phyloP scores from a whole-genome alignment of 768 basidiomycete genomes.

The Kwoniella pini region DNA sequence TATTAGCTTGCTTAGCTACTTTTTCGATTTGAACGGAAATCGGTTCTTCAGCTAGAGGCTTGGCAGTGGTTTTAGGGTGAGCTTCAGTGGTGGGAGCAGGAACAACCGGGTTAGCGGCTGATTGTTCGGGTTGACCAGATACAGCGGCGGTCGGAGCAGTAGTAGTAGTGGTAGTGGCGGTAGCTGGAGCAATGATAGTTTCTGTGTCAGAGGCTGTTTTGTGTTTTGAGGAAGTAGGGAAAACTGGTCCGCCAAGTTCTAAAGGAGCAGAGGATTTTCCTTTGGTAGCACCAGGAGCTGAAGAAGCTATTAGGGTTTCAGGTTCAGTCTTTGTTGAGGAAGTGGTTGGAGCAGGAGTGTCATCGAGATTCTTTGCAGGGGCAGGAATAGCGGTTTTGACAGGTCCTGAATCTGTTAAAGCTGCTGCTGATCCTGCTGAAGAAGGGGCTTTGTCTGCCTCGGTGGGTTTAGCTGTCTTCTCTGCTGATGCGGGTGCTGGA shows the following conservation, averaged over 20 bases:
- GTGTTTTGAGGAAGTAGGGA: constrained; percentile 3
- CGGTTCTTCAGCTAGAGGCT: constrained; percentile 24
- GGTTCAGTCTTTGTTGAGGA: constrained; percentile 28
- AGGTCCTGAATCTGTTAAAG: constrained; percentile 4
- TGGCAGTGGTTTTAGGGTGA: constrained; percentile 8
- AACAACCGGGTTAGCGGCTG: constrained; percentile 13
- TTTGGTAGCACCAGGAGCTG: constrained; percentile 37
- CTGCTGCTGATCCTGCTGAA: constrained; percentile 15
- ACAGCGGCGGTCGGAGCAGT: constrained; percentile 3
- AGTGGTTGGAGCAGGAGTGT: constrained; percentile 23
- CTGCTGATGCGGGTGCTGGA: constrained; percentile 13
- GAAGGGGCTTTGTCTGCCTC: constrained; percentile 13
- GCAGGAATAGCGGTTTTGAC: constrained; percentile 6
- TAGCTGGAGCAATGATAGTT: constrained; percentile 1
- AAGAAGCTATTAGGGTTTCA: constrained; percentile 32
- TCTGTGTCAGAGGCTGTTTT: background rate
- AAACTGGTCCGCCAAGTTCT: constrained; percentile 13
- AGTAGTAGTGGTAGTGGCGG: constrained; percentile 11
- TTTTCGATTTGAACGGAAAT: constrained; percentile 34
- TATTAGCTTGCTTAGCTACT: constrained; percentile 37
- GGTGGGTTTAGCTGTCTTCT: constrained; percentile 23
- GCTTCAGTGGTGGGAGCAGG: constrained; percentile 13
- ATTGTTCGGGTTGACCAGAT: constrained; percentile 2
- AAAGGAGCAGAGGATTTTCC: constrained; percentile 3
- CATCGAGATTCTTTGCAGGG: constrained; percentile 20